phyloP scores from a whole-genome alignment of 2,329 filamentous ascomycete genomes.

The Pseudonectria foliicola region DNA sequence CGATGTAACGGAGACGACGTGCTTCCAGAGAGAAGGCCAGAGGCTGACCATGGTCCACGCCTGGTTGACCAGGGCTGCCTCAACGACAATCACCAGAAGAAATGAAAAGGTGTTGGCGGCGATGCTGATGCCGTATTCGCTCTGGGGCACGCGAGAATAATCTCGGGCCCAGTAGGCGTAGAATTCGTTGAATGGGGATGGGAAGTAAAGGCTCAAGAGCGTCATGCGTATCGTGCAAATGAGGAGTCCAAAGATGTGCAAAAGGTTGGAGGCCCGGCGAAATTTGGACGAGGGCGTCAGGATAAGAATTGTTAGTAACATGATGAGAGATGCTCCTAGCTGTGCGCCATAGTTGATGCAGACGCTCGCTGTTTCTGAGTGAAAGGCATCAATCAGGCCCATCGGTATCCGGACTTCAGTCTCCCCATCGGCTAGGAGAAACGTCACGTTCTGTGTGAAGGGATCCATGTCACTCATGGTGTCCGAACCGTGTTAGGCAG shows the following conservation, averaged over 20 bases:
- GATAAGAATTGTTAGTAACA: conserved; percentile 58
- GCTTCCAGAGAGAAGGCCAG: conserved; percentile 34
- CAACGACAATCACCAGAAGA: conserved; percentile 37
- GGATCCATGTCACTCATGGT: conserved; percentile 28
- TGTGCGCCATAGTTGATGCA: conserved; percentile 63
- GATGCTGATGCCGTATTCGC: conserved; percentile 30
- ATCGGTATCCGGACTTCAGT: conserved; percentile 27
- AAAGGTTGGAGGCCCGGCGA: conserved; percentile 53
- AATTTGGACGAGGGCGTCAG: conserved; percentile 62
- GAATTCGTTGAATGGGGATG: conserved; percentile 52
- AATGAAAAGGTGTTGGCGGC: conserved; percentile 35
- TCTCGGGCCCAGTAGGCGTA: conserved; percentile 55
- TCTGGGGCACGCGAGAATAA: conserved; percentile 37
- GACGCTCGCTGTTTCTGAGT: conserved; percentile 27
- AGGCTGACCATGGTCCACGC: conserved; percentile 45
- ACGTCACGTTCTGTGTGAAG: conserved; percentile 28
- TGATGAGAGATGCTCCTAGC: conserved; percentile 58
- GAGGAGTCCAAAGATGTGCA: conserved; percentile 56
- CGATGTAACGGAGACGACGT: conserved; percentile 25
- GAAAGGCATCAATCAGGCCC: conserved; percentile 25
- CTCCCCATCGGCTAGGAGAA: conserved; percentile 26
- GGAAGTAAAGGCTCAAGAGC: conserved; percentile 52
- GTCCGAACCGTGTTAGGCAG: neutral
- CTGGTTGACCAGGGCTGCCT: conserved; percentile 43
- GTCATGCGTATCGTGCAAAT: conserved; percentile 53